These are phyloP conservation scores for Ustilago curta DNA, from an alignment of 1,284 basidiomycete genomes.

Conservation along the genomic window DNA sequence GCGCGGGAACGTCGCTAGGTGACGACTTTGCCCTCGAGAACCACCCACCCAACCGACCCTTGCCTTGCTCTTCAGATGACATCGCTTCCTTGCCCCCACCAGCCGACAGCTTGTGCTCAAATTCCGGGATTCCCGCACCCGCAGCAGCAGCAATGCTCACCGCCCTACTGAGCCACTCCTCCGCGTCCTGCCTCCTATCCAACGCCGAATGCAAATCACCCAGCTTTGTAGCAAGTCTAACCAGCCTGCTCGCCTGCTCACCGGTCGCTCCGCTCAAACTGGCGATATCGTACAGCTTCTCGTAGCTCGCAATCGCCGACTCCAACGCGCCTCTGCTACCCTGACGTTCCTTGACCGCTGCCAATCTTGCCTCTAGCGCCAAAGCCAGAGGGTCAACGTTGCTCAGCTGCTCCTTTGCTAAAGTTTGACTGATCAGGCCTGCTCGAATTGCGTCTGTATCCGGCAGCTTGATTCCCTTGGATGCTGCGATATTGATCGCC, in stretches of 20 bases:
- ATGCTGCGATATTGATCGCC: constrained; percentile 49
- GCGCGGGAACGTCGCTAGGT: background rate
- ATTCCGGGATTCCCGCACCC: constrained; percentile 13
- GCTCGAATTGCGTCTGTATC: constrained; percentile 43
- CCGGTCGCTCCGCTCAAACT: background rate
- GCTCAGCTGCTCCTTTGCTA: constrained; percentile 39
- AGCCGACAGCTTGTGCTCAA: too few relatives aligned
- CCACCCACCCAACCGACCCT: constrained; percentile 11
- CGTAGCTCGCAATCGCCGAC: constrained; percentile 36
- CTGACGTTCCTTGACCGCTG: constrained; percentile 46
- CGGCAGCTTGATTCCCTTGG: constrained; percentile 53
- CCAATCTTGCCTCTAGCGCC: constrained; percentile 35
- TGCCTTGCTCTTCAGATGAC: background rate
- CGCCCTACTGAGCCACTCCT: constrained; percentile 50
- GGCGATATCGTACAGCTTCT: constrained; percentile 39
- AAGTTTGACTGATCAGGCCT: constrained; percentile 24
- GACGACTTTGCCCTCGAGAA: constrained; percentile 8
- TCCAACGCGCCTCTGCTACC: constrained; percentile 30
- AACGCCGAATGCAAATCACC: constrained; percentile 48
- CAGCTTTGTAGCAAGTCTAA: constrained; percentile 59
- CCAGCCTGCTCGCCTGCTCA: constrained; percentile 27
- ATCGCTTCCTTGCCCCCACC: background rate
- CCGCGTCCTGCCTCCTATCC: constrained; percentile 34
- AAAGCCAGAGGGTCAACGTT: constrained; percentile 46
- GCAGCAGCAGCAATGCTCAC: constrained; percentile 46